Evolutionary conservation across 129 eudicot genomes (phyloP).

Genomic region (Silybum marianum): DNA sequence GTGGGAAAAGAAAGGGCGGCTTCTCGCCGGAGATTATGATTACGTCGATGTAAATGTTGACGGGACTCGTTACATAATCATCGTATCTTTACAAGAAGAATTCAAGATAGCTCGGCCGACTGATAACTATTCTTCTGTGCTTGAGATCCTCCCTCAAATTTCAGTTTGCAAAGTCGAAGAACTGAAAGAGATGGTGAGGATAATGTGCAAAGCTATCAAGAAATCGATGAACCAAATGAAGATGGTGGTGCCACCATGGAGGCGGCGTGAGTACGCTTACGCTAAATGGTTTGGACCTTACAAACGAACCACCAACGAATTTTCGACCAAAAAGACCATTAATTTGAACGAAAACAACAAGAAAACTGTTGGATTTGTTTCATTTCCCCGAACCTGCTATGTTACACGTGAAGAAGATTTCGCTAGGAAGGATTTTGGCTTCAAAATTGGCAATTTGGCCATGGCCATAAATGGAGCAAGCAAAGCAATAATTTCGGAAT

Average conservation of each 20-base stretch:
- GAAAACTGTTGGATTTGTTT: conserved; percentile 49
- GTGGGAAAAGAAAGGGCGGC: conserved; percentile 71
- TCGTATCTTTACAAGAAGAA: conserved; percentile 48
- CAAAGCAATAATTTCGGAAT: neutral
- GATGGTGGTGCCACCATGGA: conserved; percentile 48
- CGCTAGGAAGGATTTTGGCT: conserved; percentile 32
- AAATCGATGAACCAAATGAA: conserved; percentile 39
- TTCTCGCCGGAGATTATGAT: conserved; percentile 63
- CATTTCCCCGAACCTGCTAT: neutral
- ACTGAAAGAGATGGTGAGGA: conserved; percentile 32
- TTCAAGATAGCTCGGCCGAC: conserved; percentile 63
- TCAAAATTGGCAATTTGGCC: conserved; percentile 64
- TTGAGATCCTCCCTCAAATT: conserved; percentile 33
- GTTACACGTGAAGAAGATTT: neutral
- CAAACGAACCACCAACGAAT: conserved; percentile 41
- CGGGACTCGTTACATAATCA: conserved; percentile 57
- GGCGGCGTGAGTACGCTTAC: conserved; percentile 36
- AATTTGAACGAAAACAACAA: conserved; percentile 9
- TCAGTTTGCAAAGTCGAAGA: conserved; percentile 25
- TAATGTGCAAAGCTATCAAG: conserved; percentile 41
- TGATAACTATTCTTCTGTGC: conserved; percentile 29
- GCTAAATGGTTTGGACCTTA: conserved; percentile 52
- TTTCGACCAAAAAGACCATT: neutral
- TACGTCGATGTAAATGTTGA: conserved; percentile 59
- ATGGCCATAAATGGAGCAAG: conserved; percentile 39